Evolutionary conservation across 2,329 filamentous ascomycete species (phyloP).

Genomic region (Bipolaris zeicola): DNA sequence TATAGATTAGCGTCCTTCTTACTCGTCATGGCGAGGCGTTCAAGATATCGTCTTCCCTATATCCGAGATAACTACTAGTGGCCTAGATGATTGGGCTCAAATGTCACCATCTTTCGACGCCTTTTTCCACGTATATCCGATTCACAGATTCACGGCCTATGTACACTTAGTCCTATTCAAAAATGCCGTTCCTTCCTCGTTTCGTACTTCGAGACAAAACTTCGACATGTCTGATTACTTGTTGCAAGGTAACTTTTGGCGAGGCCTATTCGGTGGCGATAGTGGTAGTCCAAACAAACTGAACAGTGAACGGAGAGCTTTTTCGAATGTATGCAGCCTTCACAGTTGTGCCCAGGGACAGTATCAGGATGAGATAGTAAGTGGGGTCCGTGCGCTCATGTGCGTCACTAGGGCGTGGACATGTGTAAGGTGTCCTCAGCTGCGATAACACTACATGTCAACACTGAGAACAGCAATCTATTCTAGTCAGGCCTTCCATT

Average conservation of each 20-base stretch:
- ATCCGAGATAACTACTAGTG: neutral
- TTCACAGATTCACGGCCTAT: conserved; percentile 2
- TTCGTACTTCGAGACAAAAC: too few relatives aligned
- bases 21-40: neutral
- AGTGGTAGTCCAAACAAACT: neutral
- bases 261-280: neutral
- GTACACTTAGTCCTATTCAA: neutral
- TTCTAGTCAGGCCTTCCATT: neutral
- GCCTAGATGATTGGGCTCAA: neutral
- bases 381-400: conserved; percentile 4
- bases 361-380: neutral
- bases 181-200: neutral
- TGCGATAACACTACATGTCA: neutral
- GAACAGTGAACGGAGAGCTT: conserved; percentile 4
- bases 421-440: neutral
- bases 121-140: neutral
- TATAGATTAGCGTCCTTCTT: neutral
- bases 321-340: conserved; percentile 1
- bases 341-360: too few relatives aligned
- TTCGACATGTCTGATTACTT: neutral
- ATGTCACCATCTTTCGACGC: neutral
- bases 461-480: neutral
- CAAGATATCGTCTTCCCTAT: neutral
- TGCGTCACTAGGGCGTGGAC: conserved; percentile 1
- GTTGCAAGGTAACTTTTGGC: too few relatives aligned